Base-by-base conservation (phyloP, 1,284 basidiomycete species). In the Fomitopsis betulina region DNA sequence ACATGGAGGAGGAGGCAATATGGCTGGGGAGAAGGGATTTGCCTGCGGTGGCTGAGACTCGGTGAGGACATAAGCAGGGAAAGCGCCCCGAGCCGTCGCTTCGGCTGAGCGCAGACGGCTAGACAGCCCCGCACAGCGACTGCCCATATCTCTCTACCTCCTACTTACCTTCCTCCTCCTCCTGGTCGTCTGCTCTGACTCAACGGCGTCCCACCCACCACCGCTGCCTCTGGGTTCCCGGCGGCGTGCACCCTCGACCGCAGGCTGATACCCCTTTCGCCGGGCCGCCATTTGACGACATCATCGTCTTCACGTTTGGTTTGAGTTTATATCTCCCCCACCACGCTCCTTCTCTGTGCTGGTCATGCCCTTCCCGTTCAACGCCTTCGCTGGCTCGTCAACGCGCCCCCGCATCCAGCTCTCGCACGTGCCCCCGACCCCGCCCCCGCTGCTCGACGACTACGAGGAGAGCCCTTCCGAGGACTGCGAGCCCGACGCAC, bases 331-430 rank as follows among this genome's bases (percentile, higher is more conserved):
- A 25, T 27, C 40, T 37, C 33, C 25, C 32, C 25, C 37, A 40
- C 32, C 49, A 54, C 59, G 47, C 56, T 62, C 60, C 35, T 59
- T 53, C 37, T 42, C 42, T 21, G 49, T 56, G 39, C 54, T 59
- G 61, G 61, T 58, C 58, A 66, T 68, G 64, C 63, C 64, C 55
- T 59, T 63, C 57, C 57, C 62, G 37, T 60, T 59, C 54, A 59
- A 58, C 58, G 38, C 61, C 55, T 58, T 63, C 47, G 42, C 50
- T 37, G 25, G 56, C 30, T 40, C 59, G 13, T 51, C 60, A n/a
- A 25, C 61, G 55, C 60, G 55, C 52, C 57, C 60, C 35, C 57
- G 62, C 60, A 60, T 63, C 56, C 57, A 62, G 10, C 59, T 62
- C 37, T 57, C 58, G 55, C 33, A 37, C 53, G 54, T 62, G 57